A percentile compares a stretch with the other conserved stretches of the same genome.
phyloP scores from a whole-genome alignment of 306 rosid genomes.

The Cucurbita pepo region DNA sequence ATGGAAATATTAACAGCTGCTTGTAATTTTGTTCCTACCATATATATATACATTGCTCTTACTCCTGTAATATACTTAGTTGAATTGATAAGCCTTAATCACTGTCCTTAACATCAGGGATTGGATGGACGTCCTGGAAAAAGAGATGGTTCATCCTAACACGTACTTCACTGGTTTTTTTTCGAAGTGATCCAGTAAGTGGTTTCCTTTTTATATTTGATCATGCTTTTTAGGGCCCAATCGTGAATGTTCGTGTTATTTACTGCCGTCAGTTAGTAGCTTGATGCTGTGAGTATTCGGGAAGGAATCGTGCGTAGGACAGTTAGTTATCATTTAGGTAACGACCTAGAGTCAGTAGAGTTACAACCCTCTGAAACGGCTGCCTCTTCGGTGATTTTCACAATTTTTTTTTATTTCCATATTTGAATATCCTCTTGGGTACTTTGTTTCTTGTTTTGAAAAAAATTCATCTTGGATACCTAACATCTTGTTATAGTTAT shows the following conservation, averaged over 20 bases:
- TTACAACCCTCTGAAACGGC: background rate
- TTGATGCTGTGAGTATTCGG: background rate
- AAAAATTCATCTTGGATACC: background rate
- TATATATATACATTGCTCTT: too few species aligned
- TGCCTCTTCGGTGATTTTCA: background rate
- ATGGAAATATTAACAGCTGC: too few species aligned
- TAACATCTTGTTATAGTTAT: background rate
- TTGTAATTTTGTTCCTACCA: too few species aligned
- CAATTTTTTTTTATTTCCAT: background rate
- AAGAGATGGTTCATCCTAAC: constrained; percentile 97
- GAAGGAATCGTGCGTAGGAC: background rate
- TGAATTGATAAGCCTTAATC: background rate
- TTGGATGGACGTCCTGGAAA: constrained; percentile 99
- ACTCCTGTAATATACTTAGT: background rate
- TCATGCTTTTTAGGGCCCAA: background rate
- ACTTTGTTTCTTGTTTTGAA: background rate
- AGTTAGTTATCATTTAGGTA: background rate
- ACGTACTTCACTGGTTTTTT: constrained; percentile 80
- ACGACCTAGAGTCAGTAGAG: background rate
- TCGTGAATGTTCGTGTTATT: background rate
- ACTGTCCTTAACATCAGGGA: constrained; percentile 25
- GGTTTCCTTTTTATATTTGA: constrained; percentile 6
- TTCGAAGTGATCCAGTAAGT: constrained; percentile 98
- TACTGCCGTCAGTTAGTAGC: background rate
- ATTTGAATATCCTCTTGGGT: background rate